Evolutionary conservation across 441 rosid species (phyloP).

Genomic region (Adansonia rubrostipa): DNA sequence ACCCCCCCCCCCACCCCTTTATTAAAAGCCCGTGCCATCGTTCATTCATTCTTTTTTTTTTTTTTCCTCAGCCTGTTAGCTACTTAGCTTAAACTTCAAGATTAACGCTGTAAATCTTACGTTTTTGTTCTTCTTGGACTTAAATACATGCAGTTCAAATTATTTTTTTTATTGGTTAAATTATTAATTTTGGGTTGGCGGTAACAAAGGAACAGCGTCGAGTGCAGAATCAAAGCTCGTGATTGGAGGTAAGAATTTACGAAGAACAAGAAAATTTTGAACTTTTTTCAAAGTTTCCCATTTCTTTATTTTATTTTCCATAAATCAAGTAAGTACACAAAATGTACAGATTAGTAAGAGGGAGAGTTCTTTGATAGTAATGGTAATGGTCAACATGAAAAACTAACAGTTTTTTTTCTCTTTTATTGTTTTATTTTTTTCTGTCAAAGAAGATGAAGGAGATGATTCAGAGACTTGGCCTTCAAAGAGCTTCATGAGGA

Average conservation of each 20-base stretch:
- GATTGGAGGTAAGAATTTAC: slow-evolving; percentile 55
- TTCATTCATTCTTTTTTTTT: slow-evolving; percentile 4
- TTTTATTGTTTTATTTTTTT: neutral
- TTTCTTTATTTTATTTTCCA: neutral
- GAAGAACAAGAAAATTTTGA: slow-evolving; percentile 4
- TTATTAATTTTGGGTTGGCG: slow-evolving; percentile 17
- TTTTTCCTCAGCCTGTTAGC: neutral
- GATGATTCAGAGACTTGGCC: slow-evolving; percentile 28
- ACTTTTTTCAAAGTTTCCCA: slow-evolving; percentile 3
- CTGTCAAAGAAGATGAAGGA: neutral
- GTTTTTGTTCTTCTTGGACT: neutral
- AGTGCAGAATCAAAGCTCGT: slow-evolving; percentile 49
- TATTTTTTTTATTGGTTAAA: neutral
- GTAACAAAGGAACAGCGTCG: slow-evolving; percentile 30
- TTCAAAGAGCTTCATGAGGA: slow-evolving; percentile 6
- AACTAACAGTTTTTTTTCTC: neutral
- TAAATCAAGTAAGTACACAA: neutral
- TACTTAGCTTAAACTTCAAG: slow-evolving; percentile 2
- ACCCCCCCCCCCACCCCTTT: slow-evolving; percentile 10
- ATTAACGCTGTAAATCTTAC: neutral
- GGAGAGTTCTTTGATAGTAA: slow-evolving; percentile 16
- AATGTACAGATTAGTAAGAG: slow-evolving; percentile 14
- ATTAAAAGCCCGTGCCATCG: slow-evolving; percentile 31
- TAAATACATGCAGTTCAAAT: neutral
- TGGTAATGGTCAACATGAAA: slow-evolving; percentile 21